Evolutionary conservation across 345 rosid species (phyloP).

Genomic region (Eucalyptus pauciflora): DNA sequence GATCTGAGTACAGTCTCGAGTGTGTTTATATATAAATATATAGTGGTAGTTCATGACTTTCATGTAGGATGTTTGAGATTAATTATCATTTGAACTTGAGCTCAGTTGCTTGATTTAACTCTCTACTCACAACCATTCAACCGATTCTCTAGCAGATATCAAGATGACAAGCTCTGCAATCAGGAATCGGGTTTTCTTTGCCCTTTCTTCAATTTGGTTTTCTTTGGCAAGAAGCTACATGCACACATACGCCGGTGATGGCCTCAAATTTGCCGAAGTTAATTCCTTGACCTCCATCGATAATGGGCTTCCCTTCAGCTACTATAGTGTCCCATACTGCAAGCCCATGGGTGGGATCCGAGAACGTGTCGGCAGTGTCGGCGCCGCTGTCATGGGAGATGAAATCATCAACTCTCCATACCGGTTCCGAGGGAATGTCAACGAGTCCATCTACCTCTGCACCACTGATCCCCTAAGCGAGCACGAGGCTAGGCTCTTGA

Average conservation of each 20-base stretch:
- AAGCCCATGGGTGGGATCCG: background rate
- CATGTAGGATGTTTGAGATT: background rate
- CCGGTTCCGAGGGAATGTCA: background rate
- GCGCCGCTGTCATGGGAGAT: constrained; percentile 1
- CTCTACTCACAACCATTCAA: too few relatives aligned
- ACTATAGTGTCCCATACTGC: background rate
- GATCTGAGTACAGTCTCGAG: background rate
- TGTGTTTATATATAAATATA: too few relatives aligned
- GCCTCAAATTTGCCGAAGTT: constrained; percentile 41
- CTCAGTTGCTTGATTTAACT: background rate
- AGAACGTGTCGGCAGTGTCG: background rate
- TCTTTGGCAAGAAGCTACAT: constrained; percentile 80
- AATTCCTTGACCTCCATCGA: constrained; percentile 83
- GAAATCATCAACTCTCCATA: background rate
- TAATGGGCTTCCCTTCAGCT: constrained; percentile 76
- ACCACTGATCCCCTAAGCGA: background rate
- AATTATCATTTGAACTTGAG: background rate
- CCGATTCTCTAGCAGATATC: background rate
- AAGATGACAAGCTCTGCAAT: background rate
- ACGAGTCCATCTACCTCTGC: constrained; percentile 3
- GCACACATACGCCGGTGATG: constrained; percentile 49
- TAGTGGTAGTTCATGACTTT: background rate
- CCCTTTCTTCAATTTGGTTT: constrained; percentile 43
- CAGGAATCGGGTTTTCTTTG: constrained; percentile 12
- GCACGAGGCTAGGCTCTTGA: background rate